A percentile compares a stretch with the other conserved stretches of the same genome.
These are phyloP conservation scores for Ceratocystis albifundus DNA, from an alignment of 2,329 filamentous ascomycete genomes.

Conservation along the genomic window DNA sequence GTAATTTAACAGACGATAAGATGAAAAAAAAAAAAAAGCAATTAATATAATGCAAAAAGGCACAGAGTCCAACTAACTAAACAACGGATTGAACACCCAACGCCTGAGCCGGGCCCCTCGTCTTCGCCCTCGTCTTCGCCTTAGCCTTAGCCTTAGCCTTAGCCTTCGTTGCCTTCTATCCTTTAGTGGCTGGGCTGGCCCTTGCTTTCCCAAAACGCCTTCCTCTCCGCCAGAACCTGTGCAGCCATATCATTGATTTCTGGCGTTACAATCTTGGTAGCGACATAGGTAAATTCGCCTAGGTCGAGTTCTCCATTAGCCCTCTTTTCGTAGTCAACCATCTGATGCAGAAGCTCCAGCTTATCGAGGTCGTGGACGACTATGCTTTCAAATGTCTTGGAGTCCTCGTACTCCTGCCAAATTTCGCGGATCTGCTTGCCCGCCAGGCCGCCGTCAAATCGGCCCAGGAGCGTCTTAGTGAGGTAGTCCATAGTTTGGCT, in stretches of 20 bases:
- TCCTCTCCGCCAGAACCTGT: conserved; percentile 64
- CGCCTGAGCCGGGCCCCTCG: conserved; percentile 12
- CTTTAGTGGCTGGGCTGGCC: conserved; percentile 5
- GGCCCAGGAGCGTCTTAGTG: conserved; percentile 57
- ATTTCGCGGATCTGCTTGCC: conserved; percentile 63
- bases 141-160: too few species aligned
- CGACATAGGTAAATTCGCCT: conserved; percentile 75
- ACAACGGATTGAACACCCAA: too few species aligned
- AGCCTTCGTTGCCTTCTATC: conserved; percentile 25
- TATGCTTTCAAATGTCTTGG: conserved; percentile 65
- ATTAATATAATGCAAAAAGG: too few species aligned
- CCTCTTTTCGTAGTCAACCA: conserved; percentile 85
- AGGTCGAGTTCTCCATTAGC: conserved; percentile 58
- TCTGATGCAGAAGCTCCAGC: conserved; percentile 87
- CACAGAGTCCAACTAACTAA: too few species aligned
- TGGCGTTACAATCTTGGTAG: conserved; percentile 56
- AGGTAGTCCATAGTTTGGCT: conserved; percentile 87
- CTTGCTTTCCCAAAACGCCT: conserved; percentile 55
- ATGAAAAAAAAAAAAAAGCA: too few species aligned
- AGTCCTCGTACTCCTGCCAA: conserved; percentile 95
- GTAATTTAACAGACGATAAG: too few species aligned
- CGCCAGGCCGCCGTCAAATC: conserved; percentile 57
- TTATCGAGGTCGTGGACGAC: conserved; percentile 98
- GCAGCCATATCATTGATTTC: conserved; percentile 74
- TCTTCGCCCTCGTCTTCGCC: conserved; percentile 33